Conservation (phyloP, 2,329 filamentous ascomycete species). For the Neofusicoccum umdonicola region DNA sequence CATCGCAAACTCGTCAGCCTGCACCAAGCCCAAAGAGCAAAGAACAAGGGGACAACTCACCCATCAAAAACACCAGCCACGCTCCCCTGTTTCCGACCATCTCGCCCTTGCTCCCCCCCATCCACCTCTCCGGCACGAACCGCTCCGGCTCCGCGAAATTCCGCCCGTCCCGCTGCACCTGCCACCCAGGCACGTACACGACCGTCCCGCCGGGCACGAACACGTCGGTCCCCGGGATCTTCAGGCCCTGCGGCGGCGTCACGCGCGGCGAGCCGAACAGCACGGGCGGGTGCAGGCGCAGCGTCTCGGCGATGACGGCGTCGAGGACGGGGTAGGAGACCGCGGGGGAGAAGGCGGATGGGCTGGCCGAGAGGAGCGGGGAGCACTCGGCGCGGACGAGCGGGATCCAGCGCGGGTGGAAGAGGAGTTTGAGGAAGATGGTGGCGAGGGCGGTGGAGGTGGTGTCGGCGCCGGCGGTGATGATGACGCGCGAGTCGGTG, state of each 20-base stretch:
- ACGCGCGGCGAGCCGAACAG: conserved; percentile 37
- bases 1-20: too few species aligned
- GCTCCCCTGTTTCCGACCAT: neutral
- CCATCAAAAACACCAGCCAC: neutral
- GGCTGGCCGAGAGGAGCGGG: conserved; percentile 33
- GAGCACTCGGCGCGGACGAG: conserved; percentile 35
- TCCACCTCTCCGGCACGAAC: conserved; percentile 35
- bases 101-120: neutral
- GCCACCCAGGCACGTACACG: conserved; percentile 32
- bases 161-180: conserved; percentile 27
- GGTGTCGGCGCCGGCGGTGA: conserved; percentile 35
- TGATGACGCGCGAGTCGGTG: conserved; percentile 9
- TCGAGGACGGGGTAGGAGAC: conserved; percentile 32
- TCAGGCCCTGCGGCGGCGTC: conserved; percentile 20
- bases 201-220: conserved; percentile 32
- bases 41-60: neutral
- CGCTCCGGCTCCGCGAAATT: conserved; percentile 21
- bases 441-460: conserved; percentile 43
- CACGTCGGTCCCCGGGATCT: conserved; percentile 31
- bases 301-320: conserved; percentile 42
- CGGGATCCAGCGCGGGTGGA: conserved; percentile 36
- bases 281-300: conserved; percentile 42
- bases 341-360: too few species aligned
- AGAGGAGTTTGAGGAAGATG: conserved; percentile 45
- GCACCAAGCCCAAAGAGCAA: too few species aligned